Evolutionary conservation across 1,284 basidiomycete species (phyloP).

Genomic region (Papiliotrema fonsecae): DNA sequence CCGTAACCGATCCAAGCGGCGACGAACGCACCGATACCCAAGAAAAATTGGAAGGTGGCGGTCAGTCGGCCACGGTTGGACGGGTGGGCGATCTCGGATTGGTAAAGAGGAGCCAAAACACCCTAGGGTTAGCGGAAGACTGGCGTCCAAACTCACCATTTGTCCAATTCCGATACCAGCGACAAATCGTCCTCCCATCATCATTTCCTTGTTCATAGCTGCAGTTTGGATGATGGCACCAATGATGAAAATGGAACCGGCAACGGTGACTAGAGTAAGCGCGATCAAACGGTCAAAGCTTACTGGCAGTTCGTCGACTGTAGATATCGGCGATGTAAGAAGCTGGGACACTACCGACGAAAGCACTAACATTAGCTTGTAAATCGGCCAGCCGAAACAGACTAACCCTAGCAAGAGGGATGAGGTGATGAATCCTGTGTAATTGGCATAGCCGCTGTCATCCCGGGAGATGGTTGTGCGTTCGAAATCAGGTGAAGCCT

Average conservation of each 20-base stretch:
- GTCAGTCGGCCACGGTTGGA: slow-evolving; percentile 60
- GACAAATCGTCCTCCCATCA: slow-evolving; percentile 61
- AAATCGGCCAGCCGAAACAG: neutral
- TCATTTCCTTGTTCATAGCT: slow-evolving; percentile 55
- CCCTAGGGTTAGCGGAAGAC: slow-evolving; percentile 11
- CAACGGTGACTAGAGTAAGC: slow-evolving; percentile 37
- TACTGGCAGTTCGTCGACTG: slow-evolving; percentile 40
- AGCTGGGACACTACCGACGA: slow-evolving; percentile 43
- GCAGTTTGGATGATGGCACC: slow-evolving; percentile 52
- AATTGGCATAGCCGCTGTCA: slow-evolving; percentile 36
- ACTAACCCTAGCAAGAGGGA: slow-evolving; percentile 42
- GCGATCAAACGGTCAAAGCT: slow-evolving; percentile 5
- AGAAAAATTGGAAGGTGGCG: slow-evolving; percentile 58
- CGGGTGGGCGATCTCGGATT: slow-evolving; percentile 59
- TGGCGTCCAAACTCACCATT: slow-evolving; percentile 36
- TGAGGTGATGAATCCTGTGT: slow-evolving; percentile 50
- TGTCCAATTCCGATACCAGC: slow-evolving; percentile 55
- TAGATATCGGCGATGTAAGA: slow-evolving; percentile 41
- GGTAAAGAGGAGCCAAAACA: slow-evolving; percentile 51
- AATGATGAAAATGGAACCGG: slow-evolving; percentile 50
- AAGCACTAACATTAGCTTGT: slow-evolving; percentile 16
- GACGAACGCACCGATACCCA: slow-evolving; percentile 52
- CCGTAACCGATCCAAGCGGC: slow-evolving; percentile 50
- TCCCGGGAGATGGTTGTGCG: slow-evolving; percentile 27
- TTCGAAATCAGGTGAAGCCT: slow-evolving; percentile 49